Evolutionary conservation across 2,329 filamentous ascomycete species (phyloP).

Genomic region (Xylaria sp.): DNA sequence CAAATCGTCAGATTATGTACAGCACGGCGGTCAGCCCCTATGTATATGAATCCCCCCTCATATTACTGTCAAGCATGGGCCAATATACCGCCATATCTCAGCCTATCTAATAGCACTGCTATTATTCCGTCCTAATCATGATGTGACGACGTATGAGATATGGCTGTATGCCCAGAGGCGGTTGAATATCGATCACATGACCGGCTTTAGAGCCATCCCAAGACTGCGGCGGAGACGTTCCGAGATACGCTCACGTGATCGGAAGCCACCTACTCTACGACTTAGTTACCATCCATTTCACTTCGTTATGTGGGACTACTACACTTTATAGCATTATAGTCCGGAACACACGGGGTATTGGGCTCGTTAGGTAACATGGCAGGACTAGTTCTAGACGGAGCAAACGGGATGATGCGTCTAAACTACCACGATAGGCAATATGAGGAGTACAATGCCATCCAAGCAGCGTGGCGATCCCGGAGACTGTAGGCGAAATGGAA

Average conservation of each 20-base stretch:
- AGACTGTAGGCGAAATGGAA: not conserved
- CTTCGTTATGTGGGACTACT: not conserved
- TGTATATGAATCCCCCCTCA: constrained; percentile 24
- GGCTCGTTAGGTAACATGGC: not conserved
- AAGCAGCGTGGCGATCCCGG: not conserved
- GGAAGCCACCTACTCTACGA: constrained; percentile 12
- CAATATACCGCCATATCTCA: constrained; percentile 8
- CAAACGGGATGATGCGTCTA: not conserved
- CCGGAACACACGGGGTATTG: not conserved
- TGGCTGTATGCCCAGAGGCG: constrained; percentile 5
- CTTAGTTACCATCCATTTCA: constrained; percentile 5
- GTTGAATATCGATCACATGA: constrained; percentile 36
- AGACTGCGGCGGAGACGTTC: constrained; percentile 8
- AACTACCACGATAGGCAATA: constrained; percentile 1
- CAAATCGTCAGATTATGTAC: not conserved
- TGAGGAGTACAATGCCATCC: not conserved
- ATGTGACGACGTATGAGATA: constrained; percentile 16
- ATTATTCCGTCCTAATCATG: constrained; percentile 3
- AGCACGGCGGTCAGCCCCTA: constrained; percentile 12
- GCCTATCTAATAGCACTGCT: constrained; percentile 17
- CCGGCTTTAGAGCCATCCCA: constrained; percentile 15
- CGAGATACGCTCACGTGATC: constrained; percentile 41
- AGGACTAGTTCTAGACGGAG: not conserved
- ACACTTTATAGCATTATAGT: not conserved
- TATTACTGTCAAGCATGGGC: constrained; percentile 6